Base-by-base conservation (phyloP, 495 filamentous ascomycete genomes). In the Lasiosphaeris hirsuta region DNA sequence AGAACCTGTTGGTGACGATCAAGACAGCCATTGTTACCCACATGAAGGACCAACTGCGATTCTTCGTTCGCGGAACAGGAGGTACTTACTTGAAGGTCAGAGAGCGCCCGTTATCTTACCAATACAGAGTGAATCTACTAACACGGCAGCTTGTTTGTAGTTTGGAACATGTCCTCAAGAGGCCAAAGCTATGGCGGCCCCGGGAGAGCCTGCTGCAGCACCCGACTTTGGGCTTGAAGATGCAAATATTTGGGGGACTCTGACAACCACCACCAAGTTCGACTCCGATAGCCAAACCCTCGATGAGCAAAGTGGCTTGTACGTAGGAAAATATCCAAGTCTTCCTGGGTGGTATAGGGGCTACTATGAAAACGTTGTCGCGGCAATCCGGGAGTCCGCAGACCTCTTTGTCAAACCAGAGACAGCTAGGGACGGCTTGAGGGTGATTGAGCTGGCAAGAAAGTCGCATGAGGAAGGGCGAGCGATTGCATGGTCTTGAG, bases 131-230 rank as follows among this genome's bases (percentile, higher is more conserved):
- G 2, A 2, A 30, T 30, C 23, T 30, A 30, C 23, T 30, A 30
- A 30, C 23, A 30, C 5, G 5, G n/a, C n/a, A 2, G 23, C 23
- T 2, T 30, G 5, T 30, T 6, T 7, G 2, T 41, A 68, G 77
- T 88, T 77, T 69, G 81, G 87, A 51, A 70, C 85, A 0, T 85
- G 88, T 68, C 75, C 78, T 30, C 87, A 90, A 65, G 87, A 90
- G 62, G 81, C 82, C 33, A 84, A 87, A 53, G 74, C 88, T 42
- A 84, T 82, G 62, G 78, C 75, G 0, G 59, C 59, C 0, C 64
- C 67, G 0, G 86, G 84, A 0, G 61, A 81, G 75, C 75, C 38
- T 6, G 66, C 72, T 0, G 51, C 55, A 10, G 64, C 59, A 35
- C 54, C 61, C 0, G 63, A 63, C 42, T 89, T 81, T 59, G 88